Evolutionary conservation across 2,329 filamentous ascomycete species (phyloP).

Genomic region (Aspergillus alliaceus): DNA sequence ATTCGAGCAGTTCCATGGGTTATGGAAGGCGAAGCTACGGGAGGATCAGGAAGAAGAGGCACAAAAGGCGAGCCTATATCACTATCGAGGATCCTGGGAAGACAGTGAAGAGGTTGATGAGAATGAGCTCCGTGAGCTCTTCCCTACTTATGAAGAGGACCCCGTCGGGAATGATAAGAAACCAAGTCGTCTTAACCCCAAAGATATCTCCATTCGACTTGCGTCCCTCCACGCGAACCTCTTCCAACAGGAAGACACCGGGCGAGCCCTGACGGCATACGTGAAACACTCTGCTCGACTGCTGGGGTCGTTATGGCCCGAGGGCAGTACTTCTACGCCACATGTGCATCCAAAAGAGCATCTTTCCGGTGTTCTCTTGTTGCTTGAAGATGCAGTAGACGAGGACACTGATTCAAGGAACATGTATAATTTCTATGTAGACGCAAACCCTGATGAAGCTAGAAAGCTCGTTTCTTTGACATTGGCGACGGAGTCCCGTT

Average conservation of each 20-base stretch:
- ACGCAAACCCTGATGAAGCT: constrained; percentile 73
- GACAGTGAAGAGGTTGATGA: constrained; percentile 73
- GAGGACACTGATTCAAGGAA: constrained; percentile 43
- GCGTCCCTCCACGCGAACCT: constrained; percentile 59
- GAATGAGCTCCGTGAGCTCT: constrained; percentile 75
- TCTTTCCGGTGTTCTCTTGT: constrained; percentile 65
- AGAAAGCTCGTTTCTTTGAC: constrained; percentile 71
- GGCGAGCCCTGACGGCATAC: constrained; percentile 31
- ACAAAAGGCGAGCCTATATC: constrained; percentile 74
- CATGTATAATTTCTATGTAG: constrained; percentile 85
- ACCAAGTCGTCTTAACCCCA: constrained; percentile 42
- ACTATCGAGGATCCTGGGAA: constrained; percentile 74
- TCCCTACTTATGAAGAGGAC: constrained; percentile 71
- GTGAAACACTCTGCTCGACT: constrained; percentile 35
- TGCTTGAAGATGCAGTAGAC: constrained; percentile 62
- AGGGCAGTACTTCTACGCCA: constrained; percentile 22
- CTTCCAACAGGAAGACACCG: constrained; percentile 32
- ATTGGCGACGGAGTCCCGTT: constrained; percentile 68
- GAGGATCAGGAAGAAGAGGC: constrained; percentile 75
- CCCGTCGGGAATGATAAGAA: constrained; percentile 38
- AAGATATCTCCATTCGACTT: constrained; percentile 60
- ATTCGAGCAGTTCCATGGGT: constrained; percentile 71
- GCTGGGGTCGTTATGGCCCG: constrained; percentile 36
- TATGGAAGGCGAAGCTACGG: constrained; percentile 77
- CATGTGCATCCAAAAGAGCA: constrained; percentile 50